These are phyloP conservation scores for Collybiopsis confluens DNA, from an alignment of 768 basidiomycete species.

Conservation along the genomic window DNA sequence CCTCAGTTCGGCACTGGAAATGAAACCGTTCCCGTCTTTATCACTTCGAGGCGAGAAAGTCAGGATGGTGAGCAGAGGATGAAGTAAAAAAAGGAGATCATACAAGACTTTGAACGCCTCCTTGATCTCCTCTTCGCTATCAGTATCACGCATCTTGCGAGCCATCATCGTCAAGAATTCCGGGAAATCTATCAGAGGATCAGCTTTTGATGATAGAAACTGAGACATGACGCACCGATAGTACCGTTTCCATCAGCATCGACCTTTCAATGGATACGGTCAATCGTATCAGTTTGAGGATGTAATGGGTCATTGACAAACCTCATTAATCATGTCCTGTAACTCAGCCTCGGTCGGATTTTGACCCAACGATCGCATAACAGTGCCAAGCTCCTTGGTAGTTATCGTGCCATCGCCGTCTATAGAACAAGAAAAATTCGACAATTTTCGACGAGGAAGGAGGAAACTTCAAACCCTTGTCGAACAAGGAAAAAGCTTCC, in stretches of 20 bases:
- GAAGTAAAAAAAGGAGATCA: too few relatives aligned
- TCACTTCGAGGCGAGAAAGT: too few relatives aligned
- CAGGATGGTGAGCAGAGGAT: too few relatives aligned
- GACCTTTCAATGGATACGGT: conserved; percentile 32
- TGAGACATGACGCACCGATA: conserved; percentile 30
- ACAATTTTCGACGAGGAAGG: neutral
- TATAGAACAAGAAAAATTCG: conserved; percentile 23
- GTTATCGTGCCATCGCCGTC: conserved; percentile 95
- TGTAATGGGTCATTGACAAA: too few relatives aligned
- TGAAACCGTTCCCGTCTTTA: conserved; percentile 91
- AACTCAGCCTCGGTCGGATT: conserved; percentile 91
- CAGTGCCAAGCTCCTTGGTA: conserved; percentile 84
- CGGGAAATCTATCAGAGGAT: conserved; percentile 46
- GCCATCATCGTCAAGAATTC: conserved; percentile 84
- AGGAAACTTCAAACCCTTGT: conserved; percentile 69
- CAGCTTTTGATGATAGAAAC: too few relatives aligned
- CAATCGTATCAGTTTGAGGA: too few relatives aligned
- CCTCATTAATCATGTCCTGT: conserved; percentile 92
- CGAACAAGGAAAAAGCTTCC: conserved; percentile 97
- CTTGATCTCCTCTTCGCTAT: conserved; percentile 90
- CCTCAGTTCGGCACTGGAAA: conserved; percentile 80
- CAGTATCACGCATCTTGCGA: conserved; percentile 87
- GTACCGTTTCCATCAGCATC: conserved; percentile 84
- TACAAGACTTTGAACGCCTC: conserved; percentile 93
- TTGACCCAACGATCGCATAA: conserved; percentile 91